Percentiles rank a stretch among this genome's conserved stretches.
Conservation (phyloP, 169 alveolate species). For the Cryptosporidium parvum region DNA sequence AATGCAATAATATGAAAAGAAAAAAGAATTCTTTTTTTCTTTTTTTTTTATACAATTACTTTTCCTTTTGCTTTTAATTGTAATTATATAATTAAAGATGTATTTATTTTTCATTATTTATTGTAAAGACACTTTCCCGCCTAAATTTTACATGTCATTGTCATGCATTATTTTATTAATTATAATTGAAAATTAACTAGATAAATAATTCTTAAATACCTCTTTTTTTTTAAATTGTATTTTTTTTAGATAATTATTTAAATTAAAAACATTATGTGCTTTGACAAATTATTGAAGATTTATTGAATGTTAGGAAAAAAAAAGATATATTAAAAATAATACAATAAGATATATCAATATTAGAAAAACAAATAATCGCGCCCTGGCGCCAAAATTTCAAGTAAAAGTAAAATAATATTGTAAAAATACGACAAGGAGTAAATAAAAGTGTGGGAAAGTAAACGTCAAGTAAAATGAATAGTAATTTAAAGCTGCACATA, state of each 20-base stretch:
- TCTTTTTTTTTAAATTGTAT: not conserved
- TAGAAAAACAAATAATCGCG: not conserved
- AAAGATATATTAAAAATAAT: no score
- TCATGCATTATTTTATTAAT: not conserved
- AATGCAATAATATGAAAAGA: no score
- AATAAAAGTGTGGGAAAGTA: constrained; percentile 28
- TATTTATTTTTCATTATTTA: constrained; percentile 8
- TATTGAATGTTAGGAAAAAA: no score
- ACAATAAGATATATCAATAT: no score
- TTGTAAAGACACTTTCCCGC: not conserved
- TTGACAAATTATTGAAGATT: no score
- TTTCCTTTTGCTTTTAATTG: no score
- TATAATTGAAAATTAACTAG: not conserved
- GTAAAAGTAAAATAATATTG: not conserved
- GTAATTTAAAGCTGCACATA: not conserved
- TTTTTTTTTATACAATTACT: no score
- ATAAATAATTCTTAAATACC: not conserved
- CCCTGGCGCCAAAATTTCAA: constrained; percentile 23
- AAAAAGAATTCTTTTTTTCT: no score
- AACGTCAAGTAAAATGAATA: constrained; percentile 18
- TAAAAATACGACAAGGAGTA: not conserved
- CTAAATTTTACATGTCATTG: constrained; percentile 10
- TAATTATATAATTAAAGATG: not conserved
- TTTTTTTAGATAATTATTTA: not conserved
- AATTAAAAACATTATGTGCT: no score